Conservation (phyloP, 805 yeast species). For the Cyberlindnera meyerae region DNA sequence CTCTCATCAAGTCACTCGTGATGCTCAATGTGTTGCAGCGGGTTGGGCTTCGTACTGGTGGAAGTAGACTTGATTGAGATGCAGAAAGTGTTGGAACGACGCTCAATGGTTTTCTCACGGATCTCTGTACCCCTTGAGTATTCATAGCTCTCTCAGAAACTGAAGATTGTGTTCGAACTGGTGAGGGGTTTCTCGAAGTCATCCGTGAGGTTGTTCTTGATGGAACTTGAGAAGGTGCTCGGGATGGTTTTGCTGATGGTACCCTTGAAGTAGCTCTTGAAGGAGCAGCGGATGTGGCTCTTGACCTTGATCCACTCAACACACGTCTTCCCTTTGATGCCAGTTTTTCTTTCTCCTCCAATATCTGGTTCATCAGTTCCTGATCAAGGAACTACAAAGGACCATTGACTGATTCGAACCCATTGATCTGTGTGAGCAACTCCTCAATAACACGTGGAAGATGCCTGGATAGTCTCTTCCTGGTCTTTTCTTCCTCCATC, state of each 20-base stretch:
- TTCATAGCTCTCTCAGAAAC: constrained; percentile 10
- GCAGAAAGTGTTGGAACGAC: constrained; percentile 11
- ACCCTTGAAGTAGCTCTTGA: constrained; percentile 12
- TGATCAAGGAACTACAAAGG: constrained; percentile 27
- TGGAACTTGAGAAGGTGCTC: constrained; percentile 18
- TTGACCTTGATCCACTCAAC: constrained; percentile 11
- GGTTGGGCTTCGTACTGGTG: constrained; percentile 13
- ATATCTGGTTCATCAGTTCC: constrained; percentile 27
- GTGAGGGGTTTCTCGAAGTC: not conserved
- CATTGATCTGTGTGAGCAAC: constrained; percentile 41
- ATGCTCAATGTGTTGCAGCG: constrained; percentile 9
- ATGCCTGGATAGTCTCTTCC: constrained; percentile 62
- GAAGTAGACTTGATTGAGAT: constrained; percentile 14
- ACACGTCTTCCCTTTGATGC: constrained; percentile 22
- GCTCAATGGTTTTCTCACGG: constrained; percentile 14
- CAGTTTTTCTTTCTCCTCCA: constrained; percentile 22
- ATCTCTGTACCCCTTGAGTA: constrained; percentile 20
- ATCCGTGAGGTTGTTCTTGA: constrained; percentile 15
- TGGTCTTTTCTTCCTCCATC: constrained; percentile 70
- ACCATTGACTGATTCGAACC: constrained; percentile 42
- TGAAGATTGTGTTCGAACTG: constrained; percentile 8
- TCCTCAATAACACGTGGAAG: constrained; percentile 59
- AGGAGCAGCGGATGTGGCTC: constrained; percentile 2
- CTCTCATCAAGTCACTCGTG: constrained; percentile 10
- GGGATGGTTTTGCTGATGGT: constrained; percentile 19